Conservation (phyloP, 2,329 filamentous ascomycete genomes). For the Pseudogymnoascus sp. region DNA sequence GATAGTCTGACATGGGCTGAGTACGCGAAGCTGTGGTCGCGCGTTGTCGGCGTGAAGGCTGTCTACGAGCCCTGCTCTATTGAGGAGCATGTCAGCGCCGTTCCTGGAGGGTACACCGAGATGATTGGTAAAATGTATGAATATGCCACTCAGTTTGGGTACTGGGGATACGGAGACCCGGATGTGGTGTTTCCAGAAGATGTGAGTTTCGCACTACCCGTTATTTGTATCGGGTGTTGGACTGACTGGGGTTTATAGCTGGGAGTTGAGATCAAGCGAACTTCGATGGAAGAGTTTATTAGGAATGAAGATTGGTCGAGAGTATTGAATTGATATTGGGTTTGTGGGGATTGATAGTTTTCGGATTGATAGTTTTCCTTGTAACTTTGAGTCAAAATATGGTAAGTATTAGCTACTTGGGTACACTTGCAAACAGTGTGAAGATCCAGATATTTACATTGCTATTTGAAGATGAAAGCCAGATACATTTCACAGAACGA, state of each 20-base stretch:
- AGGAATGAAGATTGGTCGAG: slow-evolving; percentile 22
- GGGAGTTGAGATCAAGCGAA: slow-evolving; percentile 16
- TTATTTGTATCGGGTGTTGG: not conserved
- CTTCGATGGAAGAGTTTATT: slow-evolving; percentile 19
- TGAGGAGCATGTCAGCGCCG: slow-evolving; percentile 22
- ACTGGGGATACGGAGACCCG: slow-evolving; percentile 27
- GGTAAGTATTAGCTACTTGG: not conserved
- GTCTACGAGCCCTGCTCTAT: slow-evolving; percentile 17
- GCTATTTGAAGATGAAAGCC: not conserved
- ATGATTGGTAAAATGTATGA: slow-evolving; percentile 27
- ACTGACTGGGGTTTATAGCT: slow-evolving; percentile 13
- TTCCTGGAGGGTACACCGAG: slow-evolving; percentile 22
- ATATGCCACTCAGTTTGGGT: slow-evolving; percentile 30
- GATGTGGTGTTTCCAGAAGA: slow-evolving; percentile 26
- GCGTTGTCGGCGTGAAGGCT: slow-evolving; percentile 16
- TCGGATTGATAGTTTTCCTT: not conserved
- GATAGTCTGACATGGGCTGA: not conserved
- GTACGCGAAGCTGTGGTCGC: slow-evolving; percentile 11
- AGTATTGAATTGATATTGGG: slow-evolving; percentile 10
- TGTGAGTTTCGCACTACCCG: slow-evolving; percentile 13
- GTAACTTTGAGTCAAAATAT: not conserved
- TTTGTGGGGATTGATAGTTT: not conserved
- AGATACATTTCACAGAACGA: not conserved
- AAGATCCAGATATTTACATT: not conserved
- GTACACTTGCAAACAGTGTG: not conserved